Evolutionary conservation across 78 protist species (phyloP).

Genomic region (Creolimax fragrantissima): DNA sequence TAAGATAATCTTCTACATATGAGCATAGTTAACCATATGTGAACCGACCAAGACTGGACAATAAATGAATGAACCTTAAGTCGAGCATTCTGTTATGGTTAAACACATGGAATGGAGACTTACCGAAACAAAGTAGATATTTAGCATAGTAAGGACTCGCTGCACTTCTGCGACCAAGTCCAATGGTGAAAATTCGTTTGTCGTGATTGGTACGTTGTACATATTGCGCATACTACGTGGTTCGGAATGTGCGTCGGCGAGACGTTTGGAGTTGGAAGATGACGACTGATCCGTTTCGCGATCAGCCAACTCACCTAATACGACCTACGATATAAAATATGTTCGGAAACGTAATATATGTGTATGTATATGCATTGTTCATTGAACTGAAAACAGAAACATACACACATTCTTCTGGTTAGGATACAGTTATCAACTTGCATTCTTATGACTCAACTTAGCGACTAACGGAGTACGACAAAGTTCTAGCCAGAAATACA

Average conservation of each 20-base stretch:
- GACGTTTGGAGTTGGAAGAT: not conserved
- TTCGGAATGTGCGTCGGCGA: not conserved
- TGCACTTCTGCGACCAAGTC: not conserved
- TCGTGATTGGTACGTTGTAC: not conserved
- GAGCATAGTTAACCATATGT: too few species aligned
- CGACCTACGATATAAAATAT: not conserved
- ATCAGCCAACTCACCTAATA: not conserved
- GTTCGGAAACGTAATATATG: not conserved
- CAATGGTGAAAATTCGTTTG: not conserved
- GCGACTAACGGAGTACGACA: not conserved
- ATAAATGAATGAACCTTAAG: too few species aligned
- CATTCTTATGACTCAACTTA: not conserved
- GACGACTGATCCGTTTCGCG: not conserved
- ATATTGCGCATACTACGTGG: not conserved
- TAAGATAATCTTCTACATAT: too few species aligned
- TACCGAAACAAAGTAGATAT: not conserved
- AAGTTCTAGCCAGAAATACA: not conserved
- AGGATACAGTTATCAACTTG: not conserved
- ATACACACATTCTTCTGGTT: not conserved
- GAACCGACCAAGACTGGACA: too few species aligned
- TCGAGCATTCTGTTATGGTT: too few species aligned
- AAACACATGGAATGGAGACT: too few species aligned
- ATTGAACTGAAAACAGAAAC: not conserved
- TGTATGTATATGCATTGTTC: not conserved
- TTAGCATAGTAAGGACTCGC: constrained; percentile 1